Conservation (phyloP, 345 rosid species). For the Garcia nutans region DNA sequence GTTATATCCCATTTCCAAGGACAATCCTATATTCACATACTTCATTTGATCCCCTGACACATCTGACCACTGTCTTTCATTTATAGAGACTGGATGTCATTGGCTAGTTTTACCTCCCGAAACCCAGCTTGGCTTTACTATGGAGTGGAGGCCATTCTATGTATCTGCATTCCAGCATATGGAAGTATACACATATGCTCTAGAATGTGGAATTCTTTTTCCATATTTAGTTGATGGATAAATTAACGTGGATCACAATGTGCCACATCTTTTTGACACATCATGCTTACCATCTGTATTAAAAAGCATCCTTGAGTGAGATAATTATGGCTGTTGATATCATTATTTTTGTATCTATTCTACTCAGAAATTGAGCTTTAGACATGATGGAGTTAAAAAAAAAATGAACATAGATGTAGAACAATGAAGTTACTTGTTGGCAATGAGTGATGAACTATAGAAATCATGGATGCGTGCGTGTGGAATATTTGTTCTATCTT, state of each 20-base stretch:
- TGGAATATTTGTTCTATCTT: too few relatives aligned
- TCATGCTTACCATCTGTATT: too few relatives aligned
- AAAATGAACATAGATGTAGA: too few relatives aligned
- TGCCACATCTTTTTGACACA: too few relatives aligned
- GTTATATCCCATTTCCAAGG: neutral
- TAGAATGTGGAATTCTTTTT: neutral
- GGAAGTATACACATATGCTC: neutral
- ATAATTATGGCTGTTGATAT: too few relatives aligned
- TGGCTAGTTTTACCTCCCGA: neutral
- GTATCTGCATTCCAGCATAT: neutral
- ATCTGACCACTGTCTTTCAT: neutral
- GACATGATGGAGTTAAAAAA: too few relatives aligned
- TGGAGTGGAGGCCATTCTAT: neutral
- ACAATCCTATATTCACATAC: neutral
- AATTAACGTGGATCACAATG: neutral
- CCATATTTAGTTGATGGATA: neutral
- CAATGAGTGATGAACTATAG: too few relatives aligned
- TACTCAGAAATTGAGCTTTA: too few relatives aligned
- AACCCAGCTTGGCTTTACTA: neutral
- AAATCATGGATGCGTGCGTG: too few relatives aligned
- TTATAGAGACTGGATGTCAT: neutral
- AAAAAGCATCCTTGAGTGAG: too few relatives aligned
- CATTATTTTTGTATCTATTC: too few relatives aligned
- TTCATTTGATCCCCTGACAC: neutral
- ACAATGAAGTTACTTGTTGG: too few relatives aligned